Evolutionary conservation across 495 filamentous ascomycete species (phyloP).

Genomic region (Daldinia concentrica): DNA sequence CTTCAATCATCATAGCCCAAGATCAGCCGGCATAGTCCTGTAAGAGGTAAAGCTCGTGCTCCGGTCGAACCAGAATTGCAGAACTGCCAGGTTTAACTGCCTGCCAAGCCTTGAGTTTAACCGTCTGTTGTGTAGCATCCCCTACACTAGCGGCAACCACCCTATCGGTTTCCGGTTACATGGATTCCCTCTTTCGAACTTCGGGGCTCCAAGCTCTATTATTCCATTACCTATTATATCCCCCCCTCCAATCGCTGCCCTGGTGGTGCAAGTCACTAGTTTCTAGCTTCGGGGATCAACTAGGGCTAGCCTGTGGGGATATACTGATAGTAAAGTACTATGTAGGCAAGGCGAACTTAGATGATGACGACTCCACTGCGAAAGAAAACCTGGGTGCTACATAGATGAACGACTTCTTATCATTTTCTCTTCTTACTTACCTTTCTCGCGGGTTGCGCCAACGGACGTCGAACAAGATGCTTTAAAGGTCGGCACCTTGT

Average conservation of each 20-base stretch:
- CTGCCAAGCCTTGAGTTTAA: constrained; percentile 27
- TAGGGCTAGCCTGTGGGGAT: constrained; percentile 22
- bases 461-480: constrained; percentile 6
- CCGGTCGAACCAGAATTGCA: constrained; percentile 8
- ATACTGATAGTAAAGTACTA: constrained; percentile 5
- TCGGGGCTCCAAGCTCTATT: neutral
- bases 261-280: neutral
- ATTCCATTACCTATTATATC: constrained; percentile 21
- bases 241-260: constrained; percentile 27
- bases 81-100: constrained; percentile 11
- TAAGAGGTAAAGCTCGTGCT: constrained; percentile 21
- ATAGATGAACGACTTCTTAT: constrained; percentile 10
- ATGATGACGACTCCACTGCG: constrained; percentile 15
- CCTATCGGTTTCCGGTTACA: constrained; percentile 24
- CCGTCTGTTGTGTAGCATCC: constrained; percentile 22
- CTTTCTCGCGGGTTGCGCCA: constrained; percentile 1
- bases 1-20: constrained; percentile 17
- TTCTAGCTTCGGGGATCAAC: constrained; percentile 21
- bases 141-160: constrained; percentile 19
- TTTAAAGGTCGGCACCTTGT: constrained; percentile 19
- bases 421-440: constrained; percentile 7
- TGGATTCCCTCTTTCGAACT: constrained; percentile 20
- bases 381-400: constrained; percentile 8
- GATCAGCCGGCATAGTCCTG: constrained; percentile 18
- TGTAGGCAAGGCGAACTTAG: constrained; percentile 6